Evolutionary conservation across 805 yeast species (phyloP).

Genomic region (Kodamaea restingae): DNA sequence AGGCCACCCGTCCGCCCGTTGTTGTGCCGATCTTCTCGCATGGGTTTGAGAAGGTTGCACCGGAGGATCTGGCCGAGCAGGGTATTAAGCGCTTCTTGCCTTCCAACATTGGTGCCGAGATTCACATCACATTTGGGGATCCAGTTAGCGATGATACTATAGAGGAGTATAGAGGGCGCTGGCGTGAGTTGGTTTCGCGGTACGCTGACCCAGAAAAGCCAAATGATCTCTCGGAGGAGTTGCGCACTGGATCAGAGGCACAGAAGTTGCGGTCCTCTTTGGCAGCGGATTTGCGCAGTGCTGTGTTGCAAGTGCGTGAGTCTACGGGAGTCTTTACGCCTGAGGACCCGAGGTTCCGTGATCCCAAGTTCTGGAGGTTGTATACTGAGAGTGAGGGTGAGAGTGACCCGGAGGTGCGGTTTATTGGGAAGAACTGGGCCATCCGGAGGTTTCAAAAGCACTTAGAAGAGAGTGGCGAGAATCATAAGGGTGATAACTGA

Average conservation of each 20-base stretch:
- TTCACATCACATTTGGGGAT: constrained; percentile 68
- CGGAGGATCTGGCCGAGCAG: constrained; percentile 58
- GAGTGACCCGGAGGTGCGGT: constrained; percentile 63
- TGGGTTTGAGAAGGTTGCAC: constrained; percentile 84
- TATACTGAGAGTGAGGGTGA: constrained; percentile 63
- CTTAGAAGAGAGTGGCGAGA: no score
- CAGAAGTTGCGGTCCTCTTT: constrained; percentile 62
- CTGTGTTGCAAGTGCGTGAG: constrained; percentile 49
- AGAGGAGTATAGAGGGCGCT: constrained; percentile 57
- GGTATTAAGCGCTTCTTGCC: constrained; percentile 59
- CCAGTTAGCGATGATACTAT: constrained; percentile 60
- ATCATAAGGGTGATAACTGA: no score
- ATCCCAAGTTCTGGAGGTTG: constrained; percentile 70
- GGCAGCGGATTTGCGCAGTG: constrained; percentile 63
- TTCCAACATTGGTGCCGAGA: constrained; percentile 59
- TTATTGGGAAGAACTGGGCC: constrained; percentile 83
- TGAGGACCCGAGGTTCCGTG: constrained; percentile 67
- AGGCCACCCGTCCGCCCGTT: constrained; percentile 77
- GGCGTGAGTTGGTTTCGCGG: constrained; percentile 61
- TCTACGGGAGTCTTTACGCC: constrained; percentile 41
- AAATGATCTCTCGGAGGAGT: constrained; percentile 55
- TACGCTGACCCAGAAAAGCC: constrained; percentile 50
- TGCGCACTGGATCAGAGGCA: constrained; percentile 63
- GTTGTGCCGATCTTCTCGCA: constrained; percentile 80
- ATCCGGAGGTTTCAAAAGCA: constrained; percentile 61